Percentiles rank a stretch among this genome's conserved stretches.
Evolutionary conservation across 2,329 filamentous ascomycete species (phyloP).

Genomic region (Fusarium setosum): DNA sequence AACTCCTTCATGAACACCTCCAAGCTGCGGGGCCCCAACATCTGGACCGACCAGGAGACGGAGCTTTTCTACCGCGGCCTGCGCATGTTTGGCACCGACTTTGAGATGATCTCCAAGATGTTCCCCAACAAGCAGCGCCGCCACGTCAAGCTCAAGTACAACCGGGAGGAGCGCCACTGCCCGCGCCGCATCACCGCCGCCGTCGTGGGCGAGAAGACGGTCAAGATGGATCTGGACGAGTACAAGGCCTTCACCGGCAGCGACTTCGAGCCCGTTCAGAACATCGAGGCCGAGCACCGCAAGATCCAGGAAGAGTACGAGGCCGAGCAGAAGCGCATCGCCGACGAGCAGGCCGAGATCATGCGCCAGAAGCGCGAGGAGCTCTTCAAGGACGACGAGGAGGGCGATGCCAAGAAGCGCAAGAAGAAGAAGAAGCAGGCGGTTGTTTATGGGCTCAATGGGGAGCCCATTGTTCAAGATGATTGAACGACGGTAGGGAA

Average conservation of each 20-base stretch:
- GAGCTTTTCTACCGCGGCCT: constrained; percentile 82
- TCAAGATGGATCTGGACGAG: constrained; percentile 69
- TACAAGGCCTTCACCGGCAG: constrained; percentile 66
- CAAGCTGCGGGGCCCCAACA: constrained; percentile 71
- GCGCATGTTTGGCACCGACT: constrained; percentile 84
- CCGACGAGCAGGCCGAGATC: constrained; percentile 60
- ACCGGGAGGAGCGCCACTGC: constrained; percentile 78
- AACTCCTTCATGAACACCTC: constrained; percentile 72
- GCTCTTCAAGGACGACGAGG: constrained; percentile 58
- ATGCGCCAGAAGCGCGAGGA: constrained; percentile 61
- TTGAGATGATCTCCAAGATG: constrained; percentile 81
- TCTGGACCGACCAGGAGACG: constrained; percentile 78
- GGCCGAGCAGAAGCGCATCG: constrained; percentile 54
- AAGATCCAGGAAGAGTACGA: constrained; percentile 58
- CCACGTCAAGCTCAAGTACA: constrained; percentile 86
- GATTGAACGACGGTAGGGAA: constrained; percentile 18
- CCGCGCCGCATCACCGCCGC: constrained; percentile 72
- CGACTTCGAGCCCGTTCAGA: constrained; percentile 66
- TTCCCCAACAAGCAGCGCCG: constrained; percentile 78
- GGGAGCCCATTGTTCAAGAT: constrained; percentile 48
- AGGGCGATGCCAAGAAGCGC: constrained; percentile 46
- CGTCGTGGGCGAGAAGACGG: constrained; percentile 69
- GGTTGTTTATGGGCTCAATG: constrained; percentile 51
- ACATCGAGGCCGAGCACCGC: constrained; percentile 66
- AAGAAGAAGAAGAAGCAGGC: constrained; percentile 49